Percentiles rank a stretch among this genome's conserved stretches.
phyloP scores from a whole-genome alignment of 2,329 filamentous ascomycete species.

The Diaporthe batatas region DNA sequence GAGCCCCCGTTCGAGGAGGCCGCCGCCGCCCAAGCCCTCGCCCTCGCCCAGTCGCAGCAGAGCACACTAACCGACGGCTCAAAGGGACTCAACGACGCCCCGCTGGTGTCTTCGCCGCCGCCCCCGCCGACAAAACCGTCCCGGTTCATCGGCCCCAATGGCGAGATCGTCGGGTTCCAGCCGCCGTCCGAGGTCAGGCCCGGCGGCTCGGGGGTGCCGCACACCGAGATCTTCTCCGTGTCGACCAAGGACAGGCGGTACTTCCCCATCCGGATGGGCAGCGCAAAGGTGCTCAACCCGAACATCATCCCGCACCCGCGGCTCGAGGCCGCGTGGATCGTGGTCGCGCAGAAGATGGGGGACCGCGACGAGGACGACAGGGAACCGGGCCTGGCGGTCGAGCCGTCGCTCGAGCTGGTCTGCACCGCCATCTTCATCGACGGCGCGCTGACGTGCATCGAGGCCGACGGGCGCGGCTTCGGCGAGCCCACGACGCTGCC shows the following conservation, averaged over 20 bases:
- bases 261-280: constrained; percentile 63
- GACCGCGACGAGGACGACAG: constrained; percentile 45
- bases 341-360: constrained; percentile 61
- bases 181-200: constrained; percentile 25
- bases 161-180: constrained; percentile 33
- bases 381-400: constrained; percentile 43
- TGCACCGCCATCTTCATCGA: constrained; percentile 64
- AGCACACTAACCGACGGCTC: constrained; percentile 5
- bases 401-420: constrained; percentile 55
- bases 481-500: constrained; percentile 57
- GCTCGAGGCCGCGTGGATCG: constrained; percentile 61
- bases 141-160: constrained; percentile 20
- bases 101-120: not conserved
- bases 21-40: not conserved
- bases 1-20: not conserved
- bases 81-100: not conserved
- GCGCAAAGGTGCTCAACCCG: constrained; percentile 61
- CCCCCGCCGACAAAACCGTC: not conserved
- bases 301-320: constrained; percentile 70
- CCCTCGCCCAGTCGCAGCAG: not conserved
- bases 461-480: constrained; percentile 17
- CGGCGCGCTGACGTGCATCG: constrained; percentile 58
- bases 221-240: constrained; percentile 60
- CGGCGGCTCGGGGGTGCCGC: constrained; percentile 39
- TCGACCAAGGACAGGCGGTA: constrained; percentile 61